Evolutionary conservation across 208 protist species (phyloP).

Genomic region (Angomonas ambiguus): DNA sequence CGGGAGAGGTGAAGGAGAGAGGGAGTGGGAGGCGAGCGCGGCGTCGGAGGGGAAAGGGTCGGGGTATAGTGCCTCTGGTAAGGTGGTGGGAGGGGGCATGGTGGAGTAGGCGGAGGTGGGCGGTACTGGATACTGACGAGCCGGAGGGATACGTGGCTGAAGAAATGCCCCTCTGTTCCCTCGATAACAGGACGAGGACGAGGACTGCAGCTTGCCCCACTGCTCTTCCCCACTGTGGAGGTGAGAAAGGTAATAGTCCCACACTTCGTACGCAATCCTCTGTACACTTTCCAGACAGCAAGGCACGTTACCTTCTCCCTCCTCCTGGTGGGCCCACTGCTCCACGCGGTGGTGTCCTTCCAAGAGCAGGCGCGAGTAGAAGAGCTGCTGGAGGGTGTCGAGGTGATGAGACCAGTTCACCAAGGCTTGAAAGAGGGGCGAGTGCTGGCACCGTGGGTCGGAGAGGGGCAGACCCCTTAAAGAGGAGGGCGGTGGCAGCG

Average conservation of each 20-base stretch:
- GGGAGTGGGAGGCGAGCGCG: background rate
- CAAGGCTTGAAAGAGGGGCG: background rate
- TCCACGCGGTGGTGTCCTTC: background rate
- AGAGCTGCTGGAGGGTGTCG: slow-evolving; percentile 2
- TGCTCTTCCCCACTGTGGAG: background rate
- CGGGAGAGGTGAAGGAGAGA: background rate
- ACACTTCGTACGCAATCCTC: background rate
- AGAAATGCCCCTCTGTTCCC: background rate
- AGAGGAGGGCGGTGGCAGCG: background rate
- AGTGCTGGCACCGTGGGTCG: background rate
- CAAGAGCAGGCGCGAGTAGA: background rate
- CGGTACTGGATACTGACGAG: too few relatives aligned
- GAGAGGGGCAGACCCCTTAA: background rate
- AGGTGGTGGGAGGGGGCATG: background rate
- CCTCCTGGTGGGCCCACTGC: too few relatives aligned
- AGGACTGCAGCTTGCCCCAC: background rate
- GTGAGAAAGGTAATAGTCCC: slow-evolving; percentile 1
- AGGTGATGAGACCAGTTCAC: background rate
- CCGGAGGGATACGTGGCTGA: too few relatives aligned
- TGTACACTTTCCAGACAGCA: background rate
- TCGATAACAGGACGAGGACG: background rate
- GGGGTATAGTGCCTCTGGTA: too few relatives aligned
- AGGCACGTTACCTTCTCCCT: background rate
- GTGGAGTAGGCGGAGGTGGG: too few relatives aligned
- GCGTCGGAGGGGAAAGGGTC: background rate